Evolutionary conservation across 306 rosid genomes (phyloP).

Genomic region (Rosa chinensis): DNA sequence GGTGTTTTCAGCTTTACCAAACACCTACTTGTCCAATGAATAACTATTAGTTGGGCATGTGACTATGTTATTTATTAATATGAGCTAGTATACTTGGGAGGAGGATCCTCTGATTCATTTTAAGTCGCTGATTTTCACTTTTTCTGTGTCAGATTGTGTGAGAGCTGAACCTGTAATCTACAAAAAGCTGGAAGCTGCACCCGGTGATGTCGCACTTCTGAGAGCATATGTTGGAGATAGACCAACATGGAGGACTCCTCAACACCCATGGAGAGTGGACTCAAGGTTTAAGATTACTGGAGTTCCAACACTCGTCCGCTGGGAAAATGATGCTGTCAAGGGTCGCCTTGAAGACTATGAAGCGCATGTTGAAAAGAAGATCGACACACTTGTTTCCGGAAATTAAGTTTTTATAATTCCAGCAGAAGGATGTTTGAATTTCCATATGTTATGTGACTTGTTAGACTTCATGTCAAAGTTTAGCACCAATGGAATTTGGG

Average conservation of each 20-base stretch:
- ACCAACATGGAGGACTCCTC: constrained; percentile 87
- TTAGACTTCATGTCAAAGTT: neutral
- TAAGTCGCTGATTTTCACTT: neutral
- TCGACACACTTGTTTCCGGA: constrained; percentile 57
- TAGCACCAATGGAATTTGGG: neutral
- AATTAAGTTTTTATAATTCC: constrained; percentile 29
- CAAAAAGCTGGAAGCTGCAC: constrained; percentile 65
- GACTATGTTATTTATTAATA: too few species aligned
- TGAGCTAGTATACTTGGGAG: neutral
- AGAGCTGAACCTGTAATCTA: constrained; percentile 85
- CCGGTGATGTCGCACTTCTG: constrained; percentile 62
- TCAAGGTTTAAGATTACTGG: constrained; percentile 75
- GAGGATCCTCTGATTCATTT: neutral
- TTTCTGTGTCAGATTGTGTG: constrained; percentile 62
- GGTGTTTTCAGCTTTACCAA: too few species aligned
- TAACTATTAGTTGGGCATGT: neutral
- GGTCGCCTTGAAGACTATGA: constrained; percentile 87
- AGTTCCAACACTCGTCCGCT: constrained; percentile 70
- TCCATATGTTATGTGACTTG: neutral
- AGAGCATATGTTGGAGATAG: constrained; percentile 83
- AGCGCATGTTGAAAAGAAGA: constrained; percentile 74
- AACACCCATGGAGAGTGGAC: constrained; percentile 79
- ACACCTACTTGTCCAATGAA: too few species aligned
- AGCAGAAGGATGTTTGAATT: neutral
- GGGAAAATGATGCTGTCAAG: constrained; percentile 62